Evolutionary conservation across 371 early-diverging fungal species (phyloP).

Genomic region (Capillidium rhysosporum): DNA sequence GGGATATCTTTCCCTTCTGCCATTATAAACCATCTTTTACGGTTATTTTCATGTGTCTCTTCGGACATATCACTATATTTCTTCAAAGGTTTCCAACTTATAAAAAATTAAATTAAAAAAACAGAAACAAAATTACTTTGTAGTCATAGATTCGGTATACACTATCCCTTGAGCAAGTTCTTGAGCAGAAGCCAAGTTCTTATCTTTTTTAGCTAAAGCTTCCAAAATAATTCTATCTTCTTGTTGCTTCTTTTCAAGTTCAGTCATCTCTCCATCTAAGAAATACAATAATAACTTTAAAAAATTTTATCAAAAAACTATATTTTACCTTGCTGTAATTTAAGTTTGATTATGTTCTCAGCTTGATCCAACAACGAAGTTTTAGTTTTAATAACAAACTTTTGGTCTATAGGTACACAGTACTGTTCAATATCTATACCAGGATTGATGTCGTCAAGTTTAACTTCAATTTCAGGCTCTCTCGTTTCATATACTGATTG

Average conservation of each 20-base stretch:
- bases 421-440: background rate
- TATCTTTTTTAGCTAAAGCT: slow-evolving; percentile 48
- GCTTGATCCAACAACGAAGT: background rate
- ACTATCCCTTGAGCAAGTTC: slow-evolving; percentile 72
- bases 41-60: slow-evolving; percentile 25
- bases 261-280: slow-evolving; percentile 33
- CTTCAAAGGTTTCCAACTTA: slow-evolving; percentile 61
- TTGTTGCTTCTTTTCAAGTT: slow-evolving; percentile 58
- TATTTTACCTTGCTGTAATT: background rate
- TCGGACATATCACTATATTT: slow-evolving; percentile 32
- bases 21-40: slow-evolving; percentile 46
- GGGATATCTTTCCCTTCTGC: slow-evolving; percentile 52
- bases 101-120: background rate
- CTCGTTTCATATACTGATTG: background rate
- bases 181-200: slow-evolving; percentile 58
- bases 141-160: slow-evolving; percentile 69
- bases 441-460: background rate
- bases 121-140: slow-evolving; percentile 20
- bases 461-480: background rate
- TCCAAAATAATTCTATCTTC: slow-evolving; percentile 65
- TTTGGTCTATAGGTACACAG: background rate
- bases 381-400: background rate
- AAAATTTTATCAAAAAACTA: background rate
- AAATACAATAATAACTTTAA: background rate
- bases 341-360: background rate